Evolutionary conservation across 2,329 filamentous ascomycete genomes (phyloP).

Genomic region (Paecilomyces sp.): DNA sequence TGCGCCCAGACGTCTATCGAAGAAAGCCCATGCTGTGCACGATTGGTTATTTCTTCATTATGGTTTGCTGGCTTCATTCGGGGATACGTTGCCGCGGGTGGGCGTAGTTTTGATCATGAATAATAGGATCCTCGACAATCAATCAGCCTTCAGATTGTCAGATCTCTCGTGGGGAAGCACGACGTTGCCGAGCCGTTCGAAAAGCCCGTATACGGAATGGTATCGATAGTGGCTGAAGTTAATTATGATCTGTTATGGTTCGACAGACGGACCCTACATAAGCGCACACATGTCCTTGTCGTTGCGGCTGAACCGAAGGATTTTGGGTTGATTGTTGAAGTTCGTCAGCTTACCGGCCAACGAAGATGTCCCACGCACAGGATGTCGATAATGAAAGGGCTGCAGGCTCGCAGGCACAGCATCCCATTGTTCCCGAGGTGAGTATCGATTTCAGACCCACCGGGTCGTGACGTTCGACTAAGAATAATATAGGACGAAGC

Average conservation of each 20-base stretch:
- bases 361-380: not conserved
- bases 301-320: not conserved
- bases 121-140: no score
- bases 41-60: not conserved
- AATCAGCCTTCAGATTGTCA: no score
- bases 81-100: not conserved
- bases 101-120: not conserved
- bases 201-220: not conserved
- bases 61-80: not conserved
- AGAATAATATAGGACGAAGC: not conserved
- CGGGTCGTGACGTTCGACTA: not conserved
- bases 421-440: not conserved
- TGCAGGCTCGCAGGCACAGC: not conserved
- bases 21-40: not conserved
- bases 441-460: not conserved
- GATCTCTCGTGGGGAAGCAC: not conserved
- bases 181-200: not conserved
- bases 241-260: not conserved
- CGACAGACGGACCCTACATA: not conserved
- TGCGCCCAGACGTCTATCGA: not conserved
- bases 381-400: not conserved
- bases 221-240: not conserved
- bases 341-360: not conserved
- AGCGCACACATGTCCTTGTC: not conserved
- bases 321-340: not conserved